Evolutionary conservation across 345 rosid genomes (phyloP).

Genomic region (Pistacia vera): DNA sequence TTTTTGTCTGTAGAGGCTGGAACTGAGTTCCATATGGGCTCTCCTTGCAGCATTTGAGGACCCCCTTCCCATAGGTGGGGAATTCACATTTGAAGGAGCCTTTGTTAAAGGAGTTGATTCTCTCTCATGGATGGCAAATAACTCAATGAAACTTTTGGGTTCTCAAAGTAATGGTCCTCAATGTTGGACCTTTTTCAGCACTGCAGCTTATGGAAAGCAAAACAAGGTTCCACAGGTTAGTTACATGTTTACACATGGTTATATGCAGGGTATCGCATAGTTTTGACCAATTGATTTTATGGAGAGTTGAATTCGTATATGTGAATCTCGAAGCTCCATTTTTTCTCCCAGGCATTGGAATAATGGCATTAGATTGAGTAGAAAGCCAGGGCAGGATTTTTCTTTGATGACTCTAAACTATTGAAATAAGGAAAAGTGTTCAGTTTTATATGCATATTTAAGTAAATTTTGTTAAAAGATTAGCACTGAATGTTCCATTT

Average conservation of each 20-base stretch:
- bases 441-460: neutral
- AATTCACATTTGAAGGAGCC: constrained; percentile 72
- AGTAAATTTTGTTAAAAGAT: neutral
- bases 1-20: constrained; percentile 50
- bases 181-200: constrained; percentile 91
- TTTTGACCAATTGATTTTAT: neutral
- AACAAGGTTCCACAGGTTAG: constrained; percentile 92
- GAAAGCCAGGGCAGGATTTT: neutral
- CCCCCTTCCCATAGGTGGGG: constrained; percentile 56
- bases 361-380: neutral
- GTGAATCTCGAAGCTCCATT: too few relatives aligned
- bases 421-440: neutral
- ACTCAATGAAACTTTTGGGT: constrained; percentile 64
- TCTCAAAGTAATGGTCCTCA: constrained; percentile 41
- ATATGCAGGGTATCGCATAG: neutral
- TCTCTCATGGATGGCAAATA: constrained; percentile 91
- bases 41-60: constrained; percentile 91
- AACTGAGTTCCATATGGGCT: constrained; percentile 88
- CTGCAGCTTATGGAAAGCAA: constrained; percentile 72
- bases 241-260: constrained; percentile 3
- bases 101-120: constrained; percentile 85
- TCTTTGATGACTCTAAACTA: too few relatives aligned
- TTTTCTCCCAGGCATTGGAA: neutral
- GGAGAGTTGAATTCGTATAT: neutral
- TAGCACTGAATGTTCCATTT: neutral